Evolutionary conservation across 495 filamentous ascomycete genomes (phyloP).

Genomic region (Aspergillus affinis): DNA sequence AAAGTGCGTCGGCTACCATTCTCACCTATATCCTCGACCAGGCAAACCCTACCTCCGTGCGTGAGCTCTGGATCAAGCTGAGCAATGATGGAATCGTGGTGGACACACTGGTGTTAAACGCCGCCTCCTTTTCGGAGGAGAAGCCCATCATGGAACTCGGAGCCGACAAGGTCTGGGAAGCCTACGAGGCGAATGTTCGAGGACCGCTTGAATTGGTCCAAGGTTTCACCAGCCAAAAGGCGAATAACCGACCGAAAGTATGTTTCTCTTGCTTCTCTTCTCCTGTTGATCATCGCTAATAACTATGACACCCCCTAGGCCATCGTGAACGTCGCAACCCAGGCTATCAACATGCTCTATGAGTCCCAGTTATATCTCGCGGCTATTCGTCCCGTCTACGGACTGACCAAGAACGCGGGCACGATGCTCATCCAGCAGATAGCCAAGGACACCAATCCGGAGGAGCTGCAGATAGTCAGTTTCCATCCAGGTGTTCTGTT

Average conservation of each 20-base stretch:
- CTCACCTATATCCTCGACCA: neutral
- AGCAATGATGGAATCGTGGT: neutral
- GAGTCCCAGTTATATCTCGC: neutral
- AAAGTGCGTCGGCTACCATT: neutral
- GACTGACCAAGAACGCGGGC: conserved; percentile 4
- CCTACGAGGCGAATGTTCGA: neutral
- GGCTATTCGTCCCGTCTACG: neutral
- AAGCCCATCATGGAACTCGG: neutral
- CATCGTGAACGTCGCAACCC: neutral
- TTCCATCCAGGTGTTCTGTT: conserved; percentile 6
- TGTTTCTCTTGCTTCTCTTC: neutral
- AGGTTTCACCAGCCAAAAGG: neutral
- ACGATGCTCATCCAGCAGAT: conserved; percentile 2
- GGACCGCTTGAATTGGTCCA: neutral
- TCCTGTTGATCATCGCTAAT: neutral
- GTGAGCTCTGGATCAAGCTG: neutral
- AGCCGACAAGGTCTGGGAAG: neutral
- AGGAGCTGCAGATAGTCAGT: conserved; percentile 5
- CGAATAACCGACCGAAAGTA: neutral
- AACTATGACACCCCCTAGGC: neutral
- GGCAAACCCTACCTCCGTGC: neutral
- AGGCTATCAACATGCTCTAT: neutral
- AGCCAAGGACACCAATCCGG: neutral
- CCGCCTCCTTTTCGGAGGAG: neutral
- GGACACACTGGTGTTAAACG: conserved; percentile 7